Evolutionary conservation across 2,329 filamentous ascomycete genomes (phyloP).

Genomic region (Trichoderma cornu-damae): DNA sequence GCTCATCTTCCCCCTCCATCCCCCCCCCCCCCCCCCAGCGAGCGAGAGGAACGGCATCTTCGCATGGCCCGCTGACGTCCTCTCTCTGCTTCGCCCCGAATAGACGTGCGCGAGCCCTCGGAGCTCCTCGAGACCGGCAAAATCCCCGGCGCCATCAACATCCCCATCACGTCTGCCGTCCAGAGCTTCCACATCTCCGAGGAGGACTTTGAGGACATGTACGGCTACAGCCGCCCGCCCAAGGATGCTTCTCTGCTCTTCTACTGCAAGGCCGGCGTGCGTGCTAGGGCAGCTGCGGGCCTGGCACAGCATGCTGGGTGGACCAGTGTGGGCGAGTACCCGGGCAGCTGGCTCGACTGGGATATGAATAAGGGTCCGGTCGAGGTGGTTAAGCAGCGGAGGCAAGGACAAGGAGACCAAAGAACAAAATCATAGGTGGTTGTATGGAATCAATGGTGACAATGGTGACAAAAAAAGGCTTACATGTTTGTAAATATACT

Average conservation of each 20-base stretch:
- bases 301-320: constrained; percentile 76
- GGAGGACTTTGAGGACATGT: constrained; percentile 77
- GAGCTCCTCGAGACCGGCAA: constrained; percentile 60
- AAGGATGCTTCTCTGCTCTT: constrained; percentile 63
- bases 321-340: constrained; percentile 63
- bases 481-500: neutral
- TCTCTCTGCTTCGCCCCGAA: neutral
- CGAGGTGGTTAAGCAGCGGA: constrained; percentile 26
- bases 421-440: no score
- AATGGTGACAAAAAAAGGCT: neutral
- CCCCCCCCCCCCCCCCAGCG: neutral
- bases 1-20: no score
- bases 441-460: neutral
- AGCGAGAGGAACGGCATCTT: neutral
- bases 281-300: constrained; percentile 70
- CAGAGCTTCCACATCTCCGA: constrained; percentile 72
- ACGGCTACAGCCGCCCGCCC: constrained; percentile 66
- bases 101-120: constrained; percentile 66
- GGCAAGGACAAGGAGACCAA: neutral
- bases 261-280: constrained; percentile 89
- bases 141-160: constrained; percentile 77
- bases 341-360: constrained; percentile 82
- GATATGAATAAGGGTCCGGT: constrained; percentile 60
- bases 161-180: constrained; percentile 71
- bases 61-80: neutral